Conservation (phyloP, 176 grass and related monocot genomes). For the Phoenix roebelenii region DNA sequence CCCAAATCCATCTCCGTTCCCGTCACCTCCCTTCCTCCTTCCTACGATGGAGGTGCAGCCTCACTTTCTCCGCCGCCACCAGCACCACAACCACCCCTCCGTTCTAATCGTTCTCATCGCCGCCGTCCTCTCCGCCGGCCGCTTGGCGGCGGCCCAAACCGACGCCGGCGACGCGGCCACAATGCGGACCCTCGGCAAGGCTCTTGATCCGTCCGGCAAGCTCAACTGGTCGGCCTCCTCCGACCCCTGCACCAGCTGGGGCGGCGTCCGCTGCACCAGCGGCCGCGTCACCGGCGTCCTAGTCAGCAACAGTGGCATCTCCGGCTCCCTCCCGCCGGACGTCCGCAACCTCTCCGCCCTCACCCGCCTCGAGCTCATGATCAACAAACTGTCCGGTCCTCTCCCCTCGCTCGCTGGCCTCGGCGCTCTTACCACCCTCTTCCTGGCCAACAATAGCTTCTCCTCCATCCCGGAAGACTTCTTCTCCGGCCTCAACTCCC, state of each 20-base stretch:
- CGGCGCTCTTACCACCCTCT: not conserved
- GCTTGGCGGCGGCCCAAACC: not conserved
- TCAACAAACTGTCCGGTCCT: not conserved
- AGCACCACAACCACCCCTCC: not conserved
- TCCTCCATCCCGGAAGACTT: constrained; percentile 2
- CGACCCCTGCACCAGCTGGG: constrained; percentile 28
- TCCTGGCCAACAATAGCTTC: constrained; percentile 5
- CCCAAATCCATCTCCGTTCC: too few species aligned
- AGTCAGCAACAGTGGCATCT: not conserved
- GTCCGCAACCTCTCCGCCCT: constrained; percentile 11
- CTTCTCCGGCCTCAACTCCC: constrained; percentile 6
- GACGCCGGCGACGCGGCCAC: constrained; percentile 14
- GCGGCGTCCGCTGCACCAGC: constrained; percentile 9
- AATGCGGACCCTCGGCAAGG: constrained; percentile 25
- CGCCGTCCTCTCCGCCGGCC: not conserved
- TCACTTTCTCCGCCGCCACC: not conserved
- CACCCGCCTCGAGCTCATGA: not conserved
- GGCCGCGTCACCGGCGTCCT: constrained; percentile 12
- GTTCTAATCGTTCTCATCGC: not conserved
- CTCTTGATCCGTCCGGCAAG: not conserved
- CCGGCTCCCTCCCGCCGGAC: constrained; percentile 1
- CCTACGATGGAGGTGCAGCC: too few species aligned
- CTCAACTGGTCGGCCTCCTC: constrained; percentile 23
- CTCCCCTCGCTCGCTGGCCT: constrained; percentile 2
- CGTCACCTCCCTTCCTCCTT: too few species aligned